These are phyloP conservation scores for Yarrowia sp. DNA, from an alignment of 805 yeast genomes.

Conservation along the genomic window DNA sequence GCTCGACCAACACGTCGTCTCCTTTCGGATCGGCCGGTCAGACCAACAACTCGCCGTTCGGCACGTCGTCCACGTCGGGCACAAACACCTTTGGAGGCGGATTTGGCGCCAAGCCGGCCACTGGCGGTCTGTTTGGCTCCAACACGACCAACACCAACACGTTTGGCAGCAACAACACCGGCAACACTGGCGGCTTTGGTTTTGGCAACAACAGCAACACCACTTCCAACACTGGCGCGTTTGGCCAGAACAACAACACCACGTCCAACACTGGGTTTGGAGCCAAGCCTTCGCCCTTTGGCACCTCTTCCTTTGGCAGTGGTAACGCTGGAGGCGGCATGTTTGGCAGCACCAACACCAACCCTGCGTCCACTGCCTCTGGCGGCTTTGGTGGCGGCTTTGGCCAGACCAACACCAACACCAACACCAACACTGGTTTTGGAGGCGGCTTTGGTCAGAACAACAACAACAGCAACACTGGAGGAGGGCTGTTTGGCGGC, in stretches of 20 bases:
- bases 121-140: slow-evolving; percentile 32
- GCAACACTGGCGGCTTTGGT: slow-evolving; percentile 23
- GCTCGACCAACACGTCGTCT: slow-evolving; percentile 28
- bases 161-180: slow-evolving; percentile 28
- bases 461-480: slow-evolving; percentile 27
- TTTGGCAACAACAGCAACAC: slow-evolving; percentile 33
- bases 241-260: slow-evolving; percentile 32
- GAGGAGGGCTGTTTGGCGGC: slow-evolving; percentile 31
- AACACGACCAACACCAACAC: slow-evolving; percentile 23
- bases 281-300: slow-evolving; percentile 37
- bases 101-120: slow-evolving; percentile 31
- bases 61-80: slow-evolving; percentile 28
- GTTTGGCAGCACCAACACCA: slow-evolving; percentile 40
- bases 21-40: slow-evolving; percentile 34
- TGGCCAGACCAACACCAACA: background rate
- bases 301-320: slow-evolving; percentile 30
- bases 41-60: slow-evolving; percentile 29
- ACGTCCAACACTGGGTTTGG: slow-evolving; percentile 28
- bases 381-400: background rate
- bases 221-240: slow-evolving; percentile 20
- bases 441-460: slow-evolving; percentile 45
- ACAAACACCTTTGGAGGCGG: slow-evolving; percentile 13
- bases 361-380: background rate
- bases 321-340: slow-evolving; percentile 40
- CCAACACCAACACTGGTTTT: slow-evolving; percentile 32